Percentiles rank a stretch among this genome's conserved stretches.
Conservation (phyloP, 768 basidiomycete species). For the Clathrus columnatus region DNA sequence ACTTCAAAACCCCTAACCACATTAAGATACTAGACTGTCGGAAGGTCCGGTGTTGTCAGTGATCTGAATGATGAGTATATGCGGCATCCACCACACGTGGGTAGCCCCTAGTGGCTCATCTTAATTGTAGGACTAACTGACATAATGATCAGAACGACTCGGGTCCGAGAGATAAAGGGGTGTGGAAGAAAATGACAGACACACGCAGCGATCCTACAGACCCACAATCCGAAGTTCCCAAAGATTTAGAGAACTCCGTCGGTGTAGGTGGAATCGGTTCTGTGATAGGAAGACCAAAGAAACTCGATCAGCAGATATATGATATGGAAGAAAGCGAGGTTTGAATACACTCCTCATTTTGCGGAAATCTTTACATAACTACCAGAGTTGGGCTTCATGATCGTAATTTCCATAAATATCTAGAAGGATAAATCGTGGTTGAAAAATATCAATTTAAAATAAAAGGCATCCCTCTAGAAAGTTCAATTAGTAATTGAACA, state of each 20-base stretch:
- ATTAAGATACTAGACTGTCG: background rate
- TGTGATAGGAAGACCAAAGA: background rate
- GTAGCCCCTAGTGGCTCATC: background rate
- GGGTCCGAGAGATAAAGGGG: background rate
- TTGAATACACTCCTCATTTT: background rate
- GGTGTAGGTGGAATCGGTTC: background rate
- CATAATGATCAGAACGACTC: background rate
- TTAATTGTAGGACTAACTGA: background rate
- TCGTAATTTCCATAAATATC: no score
- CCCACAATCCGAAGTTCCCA: background rate
- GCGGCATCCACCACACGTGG: background rate
- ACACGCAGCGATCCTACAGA: background rate
- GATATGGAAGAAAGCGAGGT: background rate
- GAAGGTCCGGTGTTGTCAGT: background rate
- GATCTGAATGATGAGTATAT: background rate
- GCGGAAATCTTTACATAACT: background rate
- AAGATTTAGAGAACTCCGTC: background rate
- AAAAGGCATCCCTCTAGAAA: no score
- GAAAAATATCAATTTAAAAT: no score
- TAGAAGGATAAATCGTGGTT: no score
- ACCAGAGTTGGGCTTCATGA: no score
- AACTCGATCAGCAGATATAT: background rate
- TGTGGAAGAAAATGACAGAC: background rate
- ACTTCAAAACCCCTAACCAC: background rate
- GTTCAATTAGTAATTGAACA: no score